These are phyloP conservation scores for Pseudotsuga menziesii DNA, from an alignment of 75 land plant genomes.

Conservation along the genomic window DNA sequence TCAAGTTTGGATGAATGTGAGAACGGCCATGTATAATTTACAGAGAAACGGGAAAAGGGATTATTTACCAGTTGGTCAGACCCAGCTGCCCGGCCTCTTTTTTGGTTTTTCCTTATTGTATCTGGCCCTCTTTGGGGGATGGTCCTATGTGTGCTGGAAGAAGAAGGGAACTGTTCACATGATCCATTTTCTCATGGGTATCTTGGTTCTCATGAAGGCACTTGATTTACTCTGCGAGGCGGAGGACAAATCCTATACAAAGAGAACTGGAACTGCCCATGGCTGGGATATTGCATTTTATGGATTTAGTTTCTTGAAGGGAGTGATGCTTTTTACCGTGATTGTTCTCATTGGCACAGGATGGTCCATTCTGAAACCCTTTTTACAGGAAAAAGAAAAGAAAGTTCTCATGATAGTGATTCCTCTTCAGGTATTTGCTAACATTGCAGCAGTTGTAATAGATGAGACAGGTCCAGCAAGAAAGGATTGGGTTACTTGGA, in stretches of 20 bases:
- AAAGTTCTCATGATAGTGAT: conserved; percentile 41
- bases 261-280: conserved; percentile 31
- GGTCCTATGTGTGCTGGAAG: conserved; percentile 21
- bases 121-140: not conserved
- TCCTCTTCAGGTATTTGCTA: conserved; percentile 38
- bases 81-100: not conserved
- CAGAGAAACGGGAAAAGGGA: not conserved
- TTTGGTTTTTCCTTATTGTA: not conserved
- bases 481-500: conserved; percentile 41
- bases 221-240: conserved; percentile 27
- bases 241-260: conserved; percentile 24
- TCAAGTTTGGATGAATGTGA: conserved; percentile 9
- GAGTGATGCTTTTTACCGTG: conserved; percentile 30
- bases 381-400: conserved; percentile 41
- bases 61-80: not conserved
- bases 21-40: conserved; percentile 5
- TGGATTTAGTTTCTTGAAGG: conserved; percentile 26
- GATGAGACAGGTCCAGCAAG: conserved; percentile 36
- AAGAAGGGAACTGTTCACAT: conserved; percentile 16
- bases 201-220: conserved; percentile 27
- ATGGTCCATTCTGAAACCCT: conserved; percentile 39
- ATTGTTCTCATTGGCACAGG: conserved; percentile 37
- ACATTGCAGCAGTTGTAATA: conserved; percentile 29
- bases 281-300: conserved; percentile 34
- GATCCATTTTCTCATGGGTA: conserved; percentile 35